Evolutionary conservation across 805 yeast species (phyloP).

Genomic region (Candida lessepsii): DNA sequence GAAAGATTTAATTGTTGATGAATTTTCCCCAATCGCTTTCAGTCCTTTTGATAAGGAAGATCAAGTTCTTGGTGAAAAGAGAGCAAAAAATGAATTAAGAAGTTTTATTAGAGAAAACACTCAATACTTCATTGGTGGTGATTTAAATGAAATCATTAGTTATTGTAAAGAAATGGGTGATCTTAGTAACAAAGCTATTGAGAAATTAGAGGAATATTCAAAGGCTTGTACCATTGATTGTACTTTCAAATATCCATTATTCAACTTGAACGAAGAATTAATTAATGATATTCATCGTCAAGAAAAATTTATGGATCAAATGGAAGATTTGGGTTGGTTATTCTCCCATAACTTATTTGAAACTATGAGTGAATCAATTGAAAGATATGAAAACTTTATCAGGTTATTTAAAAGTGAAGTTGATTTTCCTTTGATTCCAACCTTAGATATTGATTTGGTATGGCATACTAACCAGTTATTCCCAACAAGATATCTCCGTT

Average conservation of each 20-base stretch:
- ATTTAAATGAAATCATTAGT: not conserved
- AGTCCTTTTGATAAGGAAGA: constrained; percentile 44
- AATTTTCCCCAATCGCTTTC: not conserved
- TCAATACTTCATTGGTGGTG: constrained; percentile 7
- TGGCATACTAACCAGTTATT: constrained; percentile 28
- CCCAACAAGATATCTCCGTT: constrained; percentile 4
- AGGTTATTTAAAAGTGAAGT: constrained; percentile 8
- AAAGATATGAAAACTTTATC: constrained; percentile 21
- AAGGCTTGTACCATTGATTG: constrained; percentile 6
- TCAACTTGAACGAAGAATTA: constrained; percentile 19
- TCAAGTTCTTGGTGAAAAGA: constrained; percentile 13
- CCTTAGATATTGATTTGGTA: constrained; percentile 26
- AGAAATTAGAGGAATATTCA: constrained; percentile 7
- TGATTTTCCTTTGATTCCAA: constrained; percentile 18
- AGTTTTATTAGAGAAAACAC: constrained; percentile 24
- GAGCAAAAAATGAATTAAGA: constrained; percentile 6
- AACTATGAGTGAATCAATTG: constrained; percentile 9
- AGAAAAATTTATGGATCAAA: constrained; percentile 21
- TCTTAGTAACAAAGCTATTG: constrained; percentile 3
- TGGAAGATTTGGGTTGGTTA: constrained; percentile 21
- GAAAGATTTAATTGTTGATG: constrained; percentile 10
- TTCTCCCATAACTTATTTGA: constrained; percentile 12
- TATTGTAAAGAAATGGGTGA: not conserved
- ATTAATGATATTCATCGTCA: constrained; percentile 25
- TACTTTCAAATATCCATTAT: constrained; percentile 4